Conservation (phyloP, 371 early-diverging fungal genomes). For the Apophysomyces elegans region DNA sequence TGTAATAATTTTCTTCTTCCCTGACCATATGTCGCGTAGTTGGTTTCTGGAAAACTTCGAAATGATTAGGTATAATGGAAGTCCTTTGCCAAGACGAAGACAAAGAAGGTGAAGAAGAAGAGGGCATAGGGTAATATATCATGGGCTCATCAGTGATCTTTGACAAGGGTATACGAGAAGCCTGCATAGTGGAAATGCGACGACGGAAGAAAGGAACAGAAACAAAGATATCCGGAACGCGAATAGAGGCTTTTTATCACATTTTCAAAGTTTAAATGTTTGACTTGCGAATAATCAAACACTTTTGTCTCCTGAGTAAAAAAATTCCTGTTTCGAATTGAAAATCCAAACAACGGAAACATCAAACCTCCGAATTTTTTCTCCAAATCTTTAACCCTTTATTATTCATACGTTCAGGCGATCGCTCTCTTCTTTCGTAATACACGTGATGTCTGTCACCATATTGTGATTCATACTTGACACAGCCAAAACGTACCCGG, state of each 20-base stretch:
- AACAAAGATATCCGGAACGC: background rate
- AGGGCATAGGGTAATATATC: background rate
- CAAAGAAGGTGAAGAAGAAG: background rate
- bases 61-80: background rate
- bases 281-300: background rate
- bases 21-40: background rate
- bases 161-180: background rate
- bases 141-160: background rate
- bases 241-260: conserved; percentile 1
- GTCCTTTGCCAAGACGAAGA: no score
- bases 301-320: background rate
- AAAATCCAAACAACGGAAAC: background rate
- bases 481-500: background rate
- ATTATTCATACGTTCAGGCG: background rate
- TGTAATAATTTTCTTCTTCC: conserved; percentile 1
- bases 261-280: background rate
- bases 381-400: background rate
- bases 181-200: background rate
- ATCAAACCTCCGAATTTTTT: background rate
- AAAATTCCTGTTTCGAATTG: background rate
- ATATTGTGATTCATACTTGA: background rate
- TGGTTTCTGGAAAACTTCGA: background rate
- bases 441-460: background rate
- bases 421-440: background rate
- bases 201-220: background rate